A percentile compares a stretch with the other conserved stretches of the same genome.
These are phyloP conservation scores for Lipomyces starkeyi DNA, from an alignment of 805 yeast genomes.

Conservation along the genomic window DNA sequence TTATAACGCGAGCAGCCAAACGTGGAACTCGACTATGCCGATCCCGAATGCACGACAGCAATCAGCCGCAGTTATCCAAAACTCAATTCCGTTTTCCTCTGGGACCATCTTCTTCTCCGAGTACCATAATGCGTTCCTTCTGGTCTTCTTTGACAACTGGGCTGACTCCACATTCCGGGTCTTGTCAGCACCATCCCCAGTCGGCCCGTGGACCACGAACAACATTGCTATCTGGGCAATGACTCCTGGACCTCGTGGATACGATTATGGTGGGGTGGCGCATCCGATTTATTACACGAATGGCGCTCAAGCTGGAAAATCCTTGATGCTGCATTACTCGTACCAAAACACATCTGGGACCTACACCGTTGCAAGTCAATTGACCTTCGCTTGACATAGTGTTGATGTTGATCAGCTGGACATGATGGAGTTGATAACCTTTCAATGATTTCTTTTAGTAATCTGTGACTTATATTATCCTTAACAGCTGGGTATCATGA, in stretches of 20 bases:
- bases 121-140: constrained; percentile 24
- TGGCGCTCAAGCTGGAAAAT: constrained; percentile 7
- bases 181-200: constrained; percentile 23
- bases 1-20: constrained; percentile 12
- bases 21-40: constrained; percentile 19
- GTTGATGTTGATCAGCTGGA: background rate
- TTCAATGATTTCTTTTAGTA: no score
- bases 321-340: constrained; percentile 22
- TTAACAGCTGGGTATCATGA: no score
- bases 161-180: constrained; percentile 23
- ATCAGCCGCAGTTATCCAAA: constrained; percentile 21
- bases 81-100: constrained; percentile 9
- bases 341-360: constrained; percentile 21
- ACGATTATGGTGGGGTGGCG: constrained; percentile 22
- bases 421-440: no score
- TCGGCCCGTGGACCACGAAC: constrained; percentile 27
- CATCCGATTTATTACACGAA: constrained; percentile 3
- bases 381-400: constrained; percentile 42
- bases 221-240: constrained; percentile 8
- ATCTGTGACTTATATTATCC: no score
- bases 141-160: constrained; percentile 21
- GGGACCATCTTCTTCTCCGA: constrained; percentile 24
- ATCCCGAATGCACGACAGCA: constrained; percentile 10
- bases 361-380: constrained; percentile 53
- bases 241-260: constrained; percentile 8